Percentiles rank a stretch among this genome's conserved stretches.
Conservation (phyloP, 2,329 filamentous ascomycete species). For the Monilinia aucupariae region DNA sequence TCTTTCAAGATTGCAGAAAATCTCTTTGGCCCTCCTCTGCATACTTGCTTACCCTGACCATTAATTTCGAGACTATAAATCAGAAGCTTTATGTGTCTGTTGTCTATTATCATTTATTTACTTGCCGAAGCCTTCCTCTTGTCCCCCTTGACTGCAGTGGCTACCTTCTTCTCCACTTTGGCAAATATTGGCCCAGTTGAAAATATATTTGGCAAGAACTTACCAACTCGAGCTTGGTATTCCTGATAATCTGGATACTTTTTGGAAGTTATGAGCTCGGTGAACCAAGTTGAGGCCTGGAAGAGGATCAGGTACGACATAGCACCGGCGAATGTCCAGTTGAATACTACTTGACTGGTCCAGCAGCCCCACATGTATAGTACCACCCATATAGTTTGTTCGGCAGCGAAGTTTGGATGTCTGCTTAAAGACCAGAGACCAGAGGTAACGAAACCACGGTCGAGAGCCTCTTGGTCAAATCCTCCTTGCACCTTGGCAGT, state of each 20-base stretch:
- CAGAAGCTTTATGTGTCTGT: not conserved
- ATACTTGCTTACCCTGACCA: not conserved
- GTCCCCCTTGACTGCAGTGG: not conserved
- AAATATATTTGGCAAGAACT: slow-evolving; percentile 62
- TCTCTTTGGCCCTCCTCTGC: not conserved
- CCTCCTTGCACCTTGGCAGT: slow-evolving; percentile 63
- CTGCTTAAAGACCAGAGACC: slow-evolving; percentile 85
- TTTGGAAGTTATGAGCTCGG: slow-evolving; percentile 68
- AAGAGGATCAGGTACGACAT: slow-evolving; percentile 72
- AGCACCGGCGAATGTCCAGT: slow-evolving; percentile 72
- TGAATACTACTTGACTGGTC: slow-evolving; percentile 63
- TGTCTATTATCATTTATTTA: slow-evolving; percentile 1
- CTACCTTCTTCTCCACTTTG: slow-evolving; percentile 9
- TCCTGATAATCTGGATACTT: slow-evolving; percentile 87
- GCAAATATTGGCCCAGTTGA: not conserved
- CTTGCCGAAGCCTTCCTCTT: not conserved
- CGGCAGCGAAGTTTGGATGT: slow-evolving; percentile 91
- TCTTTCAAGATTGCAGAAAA: not conserved
- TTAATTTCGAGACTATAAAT: not conserved
- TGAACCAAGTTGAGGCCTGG: slow-evolving; percentile 82
- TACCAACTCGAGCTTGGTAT: slow-evolving; percentile 78
- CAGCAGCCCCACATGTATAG: slow-evolving; percentile 86
- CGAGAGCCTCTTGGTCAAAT: slow-evolving; percentile 68
- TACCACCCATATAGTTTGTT: slow-evolving; percentile 84
- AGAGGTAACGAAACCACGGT: slow-evolving; percentile 79